Evolutionary conservation across 768 basidiomycete species (phyloP), one percentile per base, ranked within the genome.

Genomic region (Cystobasidium ongulense): DNA sequence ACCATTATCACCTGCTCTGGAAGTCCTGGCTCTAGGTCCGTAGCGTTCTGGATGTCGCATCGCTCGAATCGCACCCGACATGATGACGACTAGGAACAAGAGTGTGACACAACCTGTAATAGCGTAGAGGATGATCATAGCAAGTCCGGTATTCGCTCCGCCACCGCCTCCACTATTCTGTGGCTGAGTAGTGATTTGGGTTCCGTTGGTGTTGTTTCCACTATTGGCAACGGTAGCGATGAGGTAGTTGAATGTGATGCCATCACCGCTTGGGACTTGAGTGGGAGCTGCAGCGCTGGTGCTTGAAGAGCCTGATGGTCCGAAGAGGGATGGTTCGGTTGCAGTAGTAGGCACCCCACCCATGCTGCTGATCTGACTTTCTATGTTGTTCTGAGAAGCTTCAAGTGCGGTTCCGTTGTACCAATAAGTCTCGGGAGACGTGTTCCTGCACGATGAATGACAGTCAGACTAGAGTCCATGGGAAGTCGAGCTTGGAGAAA

Each of bases 41-140:
- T 96, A 97, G 65, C 91, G 86, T 79, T 96, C 93, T 21, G 93
- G 93, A 81, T 95, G 88, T 1, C 91, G 86, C 63, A 91, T 85
- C 0, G 91, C 90, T 29, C 91, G 84, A 59, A 94, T 84, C 0
- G 90, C 90, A 21, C 93, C 92, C 21, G 89, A 88, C 15, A 92
- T 81, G 76, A 96, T 89, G 74, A 96, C 91, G 57, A 90, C 82
- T 75, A 88, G 87, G 82, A 96, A 94, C 25, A 93, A 83, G 29
- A 87, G 86, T 27, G 90, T 90, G 43, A 97, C 91, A 76, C 90
- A 88, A 2, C 91, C 93, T 0, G 91, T 92, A 77, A 95, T 91
- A 1, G 87, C 87, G 79, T 95, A 95, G 23, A 83, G 76, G n/a
- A 81, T 80, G 72, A 84, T 82, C 92, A 95, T 94, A 0, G 92